A percentile compares a stretch with the other conserved stretches of the same genome.
These are phyloP conservation scores for Epichloe coenophiala DNA, from an alignment of 2,329 filamentous ascomycete genomes.

Conservation along the genomic window DNA sequence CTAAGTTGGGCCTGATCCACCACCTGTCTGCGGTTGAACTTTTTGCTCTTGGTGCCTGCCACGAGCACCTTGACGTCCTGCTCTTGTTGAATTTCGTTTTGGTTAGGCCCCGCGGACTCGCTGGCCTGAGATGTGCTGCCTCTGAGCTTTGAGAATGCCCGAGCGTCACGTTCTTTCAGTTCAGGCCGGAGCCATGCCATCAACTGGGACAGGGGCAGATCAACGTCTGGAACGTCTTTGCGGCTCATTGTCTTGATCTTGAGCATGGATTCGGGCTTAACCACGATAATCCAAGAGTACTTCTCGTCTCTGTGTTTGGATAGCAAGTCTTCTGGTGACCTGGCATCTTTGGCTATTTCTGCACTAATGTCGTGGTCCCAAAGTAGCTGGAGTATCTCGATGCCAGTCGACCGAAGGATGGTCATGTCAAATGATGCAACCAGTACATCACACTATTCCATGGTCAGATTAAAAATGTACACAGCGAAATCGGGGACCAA, in stretches of 20 bases:
- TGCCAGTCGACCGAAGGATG: constrained; percentile 59
- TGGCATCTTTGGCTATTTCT: constrained; percentile 70
- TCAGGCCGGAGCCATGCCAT: constrained; percentile 70
- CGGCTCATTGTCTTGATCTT: constrained; percentile 69
- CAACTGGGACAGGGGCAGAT: constrained; percentile 61
- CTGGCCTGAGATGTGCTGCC: constrained; percentile 19
- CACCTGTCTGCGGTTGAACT: constrained; percentile 76
- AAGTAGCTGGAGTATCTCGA: constrained; percentile 64
- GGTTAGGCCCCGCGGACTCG: constrained; percentile 8
- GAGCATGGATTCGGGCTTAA: constrained; percentile 63
- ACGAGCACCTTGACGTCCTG: constrained; percentile 78
- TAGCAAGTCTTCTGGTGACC: constrained; percentile 66
- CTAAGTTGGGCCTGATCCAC: constrained; percentile 61
- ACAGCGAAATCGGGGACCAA: not conserved
- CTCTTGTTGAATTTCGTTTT: constrained; percentile 28
- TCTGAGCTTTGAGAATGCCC: constrained; percentile 34
- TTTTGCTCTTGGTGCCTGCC: constrained; percentile 74
- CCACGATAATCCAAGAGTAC: constrained; percentile 78
- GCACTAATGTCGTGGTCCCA: constrained; percentile 79
- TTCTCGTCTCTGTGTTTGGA: constrained; percentile 62
- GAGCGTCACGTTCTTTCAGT: constrained; percentile 63
- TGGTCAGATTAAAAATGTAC: not conserved
- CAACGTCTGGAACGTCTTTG: constrained; percentile 62
- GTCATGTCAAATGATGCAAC: constrained; percentile 76
- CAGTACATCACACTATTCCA: constrained; percentile 65